These are phyloP conservation scores for Cryphonectria nitschkei DNA, from an alignment of 2,329 filamentous ascomycete genomes.

Conservation along the genomic window DNA sequence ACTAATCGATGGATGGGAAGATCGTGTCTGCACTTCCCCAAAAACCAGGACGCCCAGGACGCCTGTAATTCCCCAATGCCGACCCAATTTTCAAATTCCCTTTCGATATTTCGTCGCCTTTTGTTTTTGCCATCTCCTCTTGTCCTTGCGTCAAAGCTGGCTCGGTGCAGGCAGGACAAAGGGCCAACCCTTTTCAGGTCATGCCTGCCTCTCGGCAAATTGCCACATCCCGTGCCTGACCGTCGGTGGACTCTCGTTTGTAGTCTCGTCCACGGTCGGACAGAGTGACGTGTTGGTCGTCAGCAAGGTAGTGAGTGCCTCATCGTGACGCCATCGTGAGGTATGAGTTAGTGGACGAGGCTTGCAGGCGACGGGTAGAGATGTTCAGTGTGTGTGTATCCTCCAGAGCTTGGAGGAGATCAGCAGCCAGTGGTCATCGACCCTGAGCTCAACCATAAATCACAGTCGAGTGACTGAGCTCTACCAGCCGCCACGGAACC, in stretches of 20 bases:
- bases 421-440: background rate
- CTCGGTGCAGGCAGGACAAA: too few relatives aligned
- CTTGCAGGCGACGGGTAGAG: background rate
- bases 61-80: background rate
- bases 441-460: too few relatives aligned
- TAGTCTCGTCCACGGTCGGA: background rate
- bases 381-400: background rate
- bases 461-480: too few relatives aligned
- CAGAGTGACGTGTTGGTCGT: background rate
- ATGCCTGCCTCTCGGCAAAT: background rate
- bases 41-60: background rate
- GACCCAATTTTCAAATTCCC: too few relatives aligned
- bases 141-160: background rate
- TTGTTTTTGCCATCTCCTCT: background rate
- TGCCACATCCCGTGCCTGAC: background rate
- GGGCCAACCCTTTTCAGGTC: background rate
- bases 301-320: background rate
- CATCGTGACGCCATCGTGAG: background rate
- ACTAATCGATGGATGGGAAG: background rate
- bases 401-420: background rate
- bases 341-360: background rate
- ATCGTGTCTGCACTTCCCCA: background rate
- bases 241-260: background rate
- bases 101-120: background rate
- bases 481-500: slow-evolving; percentile 55